A percentile compares a stretch with the other conserved stretches of the same genome.
phyloP scores from a whole-genome alignment of 2,329 filamentous ascomycete species.

The Cladophialophora immunda region DNA sequence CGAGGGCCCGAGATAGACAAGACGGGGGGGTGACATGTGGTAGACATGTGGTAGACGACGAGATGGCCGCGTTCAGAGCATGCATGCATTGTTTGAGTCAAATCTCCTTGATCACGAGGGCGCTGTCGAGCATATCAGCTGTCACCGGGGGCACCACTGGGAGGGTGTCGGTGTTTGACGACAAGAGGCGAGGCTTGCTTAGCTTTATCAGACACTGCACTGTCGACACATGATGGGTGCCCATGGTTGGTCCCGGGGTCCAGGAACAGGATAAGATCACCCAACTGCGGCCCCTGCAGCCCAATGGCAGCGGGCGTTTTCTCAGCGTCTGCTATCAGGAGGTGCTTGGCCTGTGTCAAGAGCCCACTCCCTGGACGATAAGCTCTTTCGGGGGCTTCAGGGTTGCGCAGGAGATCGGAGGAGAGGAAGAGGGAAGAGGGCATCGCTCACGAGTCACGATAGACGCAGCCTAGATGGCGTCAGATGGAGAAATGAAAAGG shows the following conservation, averaged over 20 bases:
- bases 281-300: slow-evolving; percentile 1
- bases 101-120: slow-evolving; percentile 8
- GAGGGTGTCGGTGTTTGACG: slow-evolving; percentile 13
- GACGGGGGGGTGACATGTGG: not conserved
- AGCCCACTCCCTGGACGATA: slow-evolving; percentile 16
- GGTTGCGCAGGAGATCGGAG: not conserved
- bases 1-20: slow-evolving; percentile 4
- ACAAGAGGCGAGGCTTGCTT: slow-evolving; percentile 25
- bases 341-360: slow-evolving; percentile 28
- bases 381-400: not conserved
- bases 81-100: not conserved
- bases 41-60: not conserved
- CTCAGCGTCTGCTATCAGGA: slow-evolving; percentile 24
- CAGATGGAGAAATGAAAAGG: slow-evolving; percentile 12
- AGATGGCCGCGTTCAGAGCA: not conserved
- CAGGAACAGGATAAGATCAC: slow-evolving; percentile 32
- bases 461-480: slow-evolving; percentile 9
- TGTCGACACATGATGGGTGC: slow-evolving; percentile 12
- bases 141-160: not conserved
- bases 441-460: slow-evolving; percentile 10
- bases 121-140: not conserved
- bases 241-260: slow-evolving; percentile 10
- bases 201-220: slow-evolving; percentile 27
- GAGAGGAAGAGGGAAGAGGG: not conserved
- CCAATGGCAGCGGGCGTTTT: slow-evolving; percentile 10